A percentile compares a stretch with the other conserved stretches of the same genome.
These are phyloP conservation scores for Xerocomellus intermedius DNA, from an alignment of 768 basidiomycete species.

Conservation along the genomic window DNA sequence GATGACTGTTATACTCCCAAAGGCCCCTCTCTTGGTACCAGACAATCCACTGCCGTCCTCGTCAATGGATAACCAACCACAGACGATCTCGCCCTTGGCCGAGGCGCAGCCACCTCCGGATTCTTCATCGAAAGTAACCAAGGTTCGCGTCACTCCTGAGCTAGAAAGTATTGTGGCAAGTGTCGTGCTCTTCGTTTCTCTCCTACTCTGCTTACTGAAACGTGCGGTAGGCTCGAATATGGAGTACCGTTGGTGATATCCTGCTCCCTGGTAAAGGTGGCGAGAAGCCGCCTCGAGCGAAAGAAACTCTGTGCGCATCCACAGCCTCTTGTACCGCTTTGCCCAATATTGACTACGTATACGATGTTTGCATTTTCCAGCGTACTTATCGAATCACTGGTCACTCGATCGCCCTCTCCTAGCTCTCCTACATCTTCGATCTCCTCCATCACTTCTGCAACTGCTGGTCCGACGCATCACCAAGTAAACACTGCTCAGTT, in stretches of 20 bases:
- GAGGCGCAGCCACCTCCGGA: constrained; percentile 8
- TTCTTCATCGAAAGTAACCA: constrained; percentile 29
- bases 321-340: neutral
- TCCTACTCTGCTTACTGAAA: neutral
- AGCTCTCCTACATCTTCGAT: constrained; percentile 58
- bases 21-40: neutral
- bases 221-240: constrained; percentile 57
- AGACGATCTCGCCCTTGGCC: neutral
- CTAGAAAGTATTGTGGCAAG: constrained; percentile 65
- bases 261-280: constrained; percentile 53
- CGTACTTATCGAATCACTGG: constrained; percentile 54
- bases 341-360: neutral
- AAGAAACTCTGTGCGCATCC: constrained; percentile 58
- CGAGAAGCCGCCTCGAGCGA: constrained; percentile 48
- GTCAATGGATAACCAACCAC: constrained; percentile 4
- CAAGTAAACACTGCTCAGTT: constrained; percentile 72
- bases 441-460: constrained; percentile 42
- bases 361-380: constrained; percentile 34
- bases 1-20: constrained; percentile 32
- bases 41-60: neutral
- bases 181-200: constrained; percentile 3
- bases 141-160: constrained; percentile 56
- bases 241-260: constrained; percentile 62
- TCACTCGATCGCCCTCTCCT: constrained; percentile 49
- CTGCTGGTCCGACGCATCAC: constrained; percentile 53